Evolutionary conservation across 495 filamentous ascomycete species (phyloP), one percentile per base, ranked within the genome.

Genomic region (Cudoniella acicularis): DNA sequence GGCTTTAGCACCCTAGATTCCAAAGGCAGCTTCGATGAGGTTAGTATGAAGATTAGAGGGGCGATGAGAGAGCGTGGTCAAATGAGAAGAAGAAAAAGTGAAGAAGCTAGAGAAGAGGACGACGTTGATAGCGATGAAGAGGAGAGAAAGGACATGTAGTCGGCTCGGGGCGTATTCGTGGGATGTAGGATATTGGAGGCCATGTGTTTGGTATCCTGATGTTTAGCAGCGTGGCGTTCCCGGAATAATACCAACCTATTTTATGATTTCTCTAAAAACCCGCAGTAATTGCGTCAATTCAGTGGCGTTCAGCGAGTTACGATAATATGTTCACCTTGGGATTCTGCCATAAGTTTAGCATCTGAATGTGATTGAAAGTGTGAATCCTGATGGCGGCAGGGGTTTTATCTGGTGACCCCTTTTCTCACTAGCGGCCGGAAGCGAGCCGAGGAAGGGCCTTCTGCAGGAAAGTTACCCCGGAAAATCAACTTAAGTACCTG

Each of bases 1-100:
- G 79, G 79, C 1, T 86, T 96, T 57, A 96, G 89, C 60, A 77
- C 83, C 9, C 68, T 96, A 23, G 85, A 87, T 56, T 77, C 77
- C 6, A 86, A 88, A 49, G 89, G 85, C 45, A 81, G 84, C 1
- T 82, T 96, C 43, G 86, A 92, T 43, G 86, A 92, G 70, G 92
- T 96, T 1, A 92, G 86, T 64, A 82, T 81, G 67, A 91, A 87
- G 72, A 93, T 98, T 57, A 77, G 88, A n/a, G 87, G 83, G 56
- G 90, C 89, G 17, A 96, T 98, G 92, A 78, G 81, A 60, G 90
- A 97, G 73, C 76, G 93, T 21, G 89, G 91, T 0, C 77, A 86
- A 69, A 78, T 89, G 63, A 79, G 91, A 56, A 75, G 87, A 56
- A 79, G 86, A 60, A 86, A 85, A 68, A 89, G 85, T 46, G 58